These are phyloP conservation scores for Cyclocybe cylindracea DNA, from an alignment of 768 basidiomycete species.

Conservation along the genomic window DNA sequence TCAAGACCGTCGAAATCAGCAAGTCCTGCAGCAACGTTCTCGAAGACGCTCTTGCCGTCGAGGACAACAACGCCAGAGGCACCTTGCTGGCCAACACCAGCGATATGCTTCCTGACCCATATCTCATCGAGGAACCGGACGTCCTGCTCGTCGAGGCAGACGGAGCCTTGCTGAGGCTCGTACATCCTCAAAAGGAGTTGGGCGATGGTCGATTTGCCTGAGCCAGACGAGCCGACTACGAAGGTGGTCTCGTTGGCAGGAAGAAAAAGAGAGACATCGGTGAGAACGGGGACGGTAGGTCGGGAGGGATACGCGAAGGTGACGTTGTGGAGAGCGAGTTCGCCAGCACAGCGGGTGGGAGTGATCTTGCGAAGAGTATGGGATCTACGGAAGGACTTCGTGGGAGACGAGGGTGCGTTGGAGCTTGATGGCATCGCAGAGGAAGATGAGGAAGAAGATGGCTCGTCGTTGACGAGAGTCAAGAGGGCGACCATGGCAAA, in stretches of 20 bases:
- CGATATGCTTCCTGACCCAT: constrained; percentile 72
- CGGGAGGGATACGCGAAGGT: constrained; percentile 85
- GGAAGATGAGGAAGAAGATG: constrained; percentile 11
- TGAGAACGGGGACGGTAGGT: constrained; percentile 66
- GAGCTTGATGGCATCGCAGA: constrained; percentile 2
- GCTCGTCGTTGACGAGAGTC: constrained; percentile 55
- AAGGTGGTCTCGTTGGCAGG: constrained; percentile 82
- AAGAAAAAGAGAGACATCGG: constrained; percentile 66
- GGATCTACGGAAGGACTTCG: constrained; percentile 55
- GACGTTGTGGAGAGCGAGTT: constrained; percentile 73
- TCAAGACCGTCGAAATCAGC: constrained; percentile 55
- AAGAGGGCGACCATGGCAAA: constrained; percentile 72
- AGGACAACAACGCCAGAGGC: constrained; percentile 59
- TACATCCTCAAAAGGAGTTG: constrained; percentile 84
- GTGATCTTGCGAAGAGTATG: constrained; percentile 59
- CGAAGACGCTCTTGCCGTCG: constrained; percentile 77
- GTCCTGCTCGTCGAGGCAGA: constrained; percentile 83
- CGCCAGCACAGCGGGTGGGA: constrained; percentile 67
- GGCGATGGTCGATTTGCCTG: constrained; percentile 90
- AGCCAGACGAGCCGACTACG: constrained; percentile 89
- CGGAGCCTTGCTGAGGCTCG: constrained; percentile 57
- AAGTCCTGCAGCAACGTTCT: constrained; percentile 59
- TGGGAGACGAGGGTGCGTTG: constrained; percentile 38
- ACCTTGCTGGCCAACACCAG: constrained; percentile 75
- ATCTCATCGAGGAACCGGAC: constrained; percentile 69